phyloP scores from a whole-genome alignment of 2,329 filamentous ascomycete species.

The Emergomyces orientalis region DNA sequence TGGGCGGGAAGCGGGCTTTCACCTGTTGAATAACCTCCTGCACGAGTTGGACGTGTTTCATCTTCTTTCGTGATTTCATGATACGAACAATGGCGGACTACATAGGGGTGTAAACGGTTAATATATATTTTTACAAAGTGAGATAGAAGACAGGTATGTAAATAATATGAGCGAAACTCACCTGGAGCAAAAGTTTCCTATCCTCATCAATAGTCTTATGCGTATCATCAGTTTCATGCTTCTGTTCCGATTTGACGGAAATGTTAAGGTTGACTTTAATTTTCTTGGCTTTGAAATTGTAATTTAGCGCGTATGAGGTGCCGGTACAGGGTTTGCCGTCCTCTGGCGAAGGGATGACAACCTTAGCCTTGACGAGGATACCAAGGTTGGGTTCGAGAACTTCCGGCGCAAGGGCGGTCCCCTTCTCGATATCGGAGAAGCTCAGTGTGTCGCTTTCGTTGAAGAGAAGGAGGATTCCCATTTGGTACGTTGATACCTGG shows the following conservation, averaged over 20 bases:
- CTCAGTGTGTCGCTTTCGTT: conserved; percentile 79
- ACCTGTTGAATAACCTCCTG: conserved; percentile 95
- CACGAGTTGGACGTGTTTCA: conserved; percentile 94
- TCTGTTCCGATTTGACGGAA: conserved; percentile 87
- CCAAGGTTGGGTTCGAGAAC: conserved; percentile 76
- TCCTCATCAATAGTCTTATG: conserved; percentile 99
- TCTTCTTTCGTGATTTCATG: conserved; percentile 98
- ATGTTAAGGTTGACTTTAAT: conserved; percentile 95
- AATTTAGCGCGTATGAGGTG: conserved; percentile 75
- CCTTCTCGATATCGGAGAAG: conserved; percentile 78
- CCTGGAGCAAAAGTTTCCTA: conserved; percentile 90
- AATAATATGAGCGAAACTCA: conserved; percentile 42
- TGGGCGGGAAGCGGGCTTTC: conserved; percentile 82
- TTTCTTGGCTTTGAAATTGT: conserved; percentile 97
- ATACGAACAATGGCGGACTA: conserved; percentile 97
- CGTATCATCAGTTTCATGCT: conserved; percentile 91
- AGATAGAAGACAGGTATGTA: conserved; percentile 9
- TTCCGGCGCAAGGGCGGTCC: conserved; percentile 70
- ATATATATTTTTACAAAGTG: conserved; percentile 1
- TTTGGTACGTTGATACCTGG: conserved; percentile 95
- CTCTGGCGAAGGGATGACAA: conserved; percentile 63
- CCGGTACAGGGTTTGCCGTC: conserved; percentile 67
- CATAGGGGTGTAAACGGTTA: conserved; percentile 23
- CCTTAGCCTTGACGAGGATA: conserved; percentile 88
- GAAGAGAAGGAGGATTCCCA: conserved; percentile 90